These are phyloP conservation scores for Phlyctochytrium arcticum DNA, from an alignment of 192 early-diverging fungal genomes.

Conservation along the genomic window DNA sequence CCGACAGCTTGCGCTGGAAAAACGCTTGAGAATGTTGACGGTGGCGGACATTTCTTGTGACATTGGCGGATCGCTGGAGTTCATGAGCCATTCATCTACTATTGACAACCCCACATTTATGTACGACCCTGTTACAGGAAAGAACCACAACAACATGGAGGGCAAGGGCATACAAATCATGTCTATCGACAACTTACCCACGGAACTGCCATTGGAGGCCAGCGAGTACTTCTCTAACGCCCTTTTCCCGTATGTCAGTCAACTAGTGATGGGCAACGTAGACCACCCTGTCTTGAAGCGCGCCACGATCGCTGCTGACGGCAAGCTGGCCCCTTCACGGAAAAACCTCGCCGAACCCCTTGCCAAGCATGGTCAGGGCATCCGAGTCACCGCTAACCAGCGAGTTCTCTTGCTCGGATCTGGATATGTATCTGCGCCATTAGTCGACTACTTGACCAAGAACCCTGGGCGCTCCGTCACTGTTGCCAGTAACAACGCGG, in stretches of 20 bases:
- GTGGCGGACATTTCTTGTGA: conserved; percentile 94
- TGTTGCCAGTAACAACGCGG: conserved; percentile 74
- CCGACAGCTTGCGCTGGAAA: conserved; percentile 60
- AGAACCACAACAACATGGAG: conserved; percentile 71
- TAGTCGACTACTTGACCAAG: conserved; percentile 81
- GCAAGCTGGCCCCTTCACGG: conserved; percentile 58
- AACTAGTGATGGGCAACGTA: conserved; percentile 68
- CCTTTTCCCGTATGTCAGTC: conserved; percentile 75
- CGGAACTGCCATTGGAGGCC: conserved; percentile 92
- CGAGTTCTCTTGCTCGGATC: conserved; percentile 78
- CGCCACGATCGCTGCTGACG: conserved; percentile 74
- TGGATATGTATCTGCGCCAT: conserved; percentile 88
- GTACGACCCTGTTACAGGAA: conserved; percentile 73
- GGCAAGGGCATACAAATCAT: conserved; percentile 90
- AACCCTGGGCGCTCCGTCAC: conserved; percentile 55
- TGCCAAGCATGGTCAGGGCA: conserved; percentile 31
- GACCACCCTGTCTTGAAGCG: conserved; percentile 65
- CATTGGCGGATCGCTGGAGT: conserved; percentile 92
- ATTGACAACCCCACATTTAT: conserved; percentile 92
- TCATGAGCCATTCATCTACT: conserved; percentile 82
- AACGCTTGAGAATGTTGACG: conserved; percentile 70
- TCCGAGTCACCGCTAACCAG: conserved; percentile 29
- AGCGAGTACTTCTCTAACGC: conserved; percentile 89
- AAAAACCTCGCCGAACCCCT: conserved; percentile 42
- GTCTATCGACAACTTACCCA: conserved; percentile 95